These are phyloP conservation scores for Ceratocystis cubensis DNA, from an alignment of 2,329 filamentous ascomycete genomes.

Conservation along the genomic window DNA sequence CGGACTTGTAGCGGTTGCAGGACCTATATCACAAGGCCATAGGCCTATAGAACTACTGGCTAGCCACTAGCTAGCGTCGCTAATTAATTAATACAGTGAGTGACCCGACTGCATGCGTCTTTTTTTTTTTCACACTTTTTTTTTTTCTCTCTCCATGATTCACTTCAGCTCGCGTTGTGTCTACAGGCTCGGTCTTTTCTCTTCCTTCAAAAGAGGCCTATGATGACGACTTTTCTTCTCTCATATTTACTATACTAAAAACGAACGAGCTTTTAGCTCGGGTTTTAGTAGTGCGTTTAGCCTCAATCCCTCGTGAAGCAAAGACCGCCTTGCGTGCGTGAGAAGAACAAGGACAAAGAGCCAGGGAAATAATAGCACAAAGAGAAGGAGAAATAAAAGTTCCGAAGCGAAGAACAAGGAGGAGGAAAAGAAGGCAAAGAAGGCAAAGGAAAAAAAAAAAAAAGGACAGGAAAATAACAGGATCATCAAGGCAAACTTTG, in stretches of 20 bases:
- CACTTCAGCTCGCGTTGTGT: not conserved
- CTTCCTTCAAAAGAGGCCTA: not conserved
- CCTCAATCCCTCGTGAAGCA: not conserved
- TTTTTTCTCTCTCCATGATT: not conserved
- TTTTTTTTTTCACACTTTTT: not conserved
- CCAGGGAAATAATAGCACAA: not conserved
- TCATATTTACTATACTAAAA: not conserved
- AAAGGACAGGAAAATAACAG: not conserved
- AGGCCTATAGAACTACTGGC: not conserved
- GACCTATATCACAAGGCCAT: not conserved
- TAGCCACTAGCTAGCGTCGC: not conserved
- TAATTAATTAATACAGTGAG: not conserved
- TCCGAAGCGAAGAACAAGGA: not conserved
- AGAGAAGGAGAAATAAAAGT: not conserved
- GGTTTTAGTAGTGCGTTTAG: not conserved
- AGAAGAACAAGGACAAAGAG: not conserved
- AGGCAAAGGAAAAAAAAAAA: not conserved
- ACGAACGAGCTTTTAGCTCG: not conserved
- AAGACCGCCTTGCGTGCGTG: not conserved
- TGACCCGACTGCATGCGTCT: not conserved
- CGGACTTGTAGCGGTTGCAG: not conserved
- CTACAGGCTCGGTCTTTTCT: not conserved
- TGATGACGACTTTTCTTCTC: not conserved
- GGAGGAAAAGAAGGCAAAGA: not conserved
- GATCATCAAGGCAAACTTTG: constrained; percentile 2